phyloP scores from a whole-genome alignment of 208 protist species.

The Naegleria lovaniensis region DNA sequence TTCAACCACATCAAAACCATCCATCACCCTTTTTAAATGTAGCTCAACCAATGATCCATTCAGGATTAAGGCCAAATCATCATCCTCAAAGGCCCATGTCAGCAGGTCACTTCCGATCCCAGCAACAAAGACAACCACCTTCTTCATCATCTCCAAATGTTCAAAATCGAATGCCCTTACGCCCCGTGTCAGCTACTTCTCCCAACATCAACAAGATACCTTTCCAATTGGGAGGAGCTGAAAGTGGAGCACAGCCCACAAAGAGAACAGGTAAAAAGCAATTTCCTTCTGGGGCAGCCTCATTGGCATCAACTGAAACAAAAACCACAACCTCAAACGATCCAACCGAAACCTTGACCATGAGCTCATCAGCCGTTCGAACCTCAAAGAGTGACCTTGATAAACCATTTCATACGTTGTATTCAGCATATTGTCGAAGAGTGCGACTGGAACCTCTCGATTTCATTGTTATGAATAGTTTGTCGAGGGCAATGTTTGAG shows the following conservation, averaged over 20 bases:
- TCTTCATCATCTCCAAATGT: too few relatives aligned
- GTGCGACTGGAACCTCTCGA: neutral
- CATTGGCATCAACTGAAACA: neutral
- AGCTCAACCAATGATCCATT: too few relatives aligned
- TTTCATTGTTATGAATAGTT: neutral
- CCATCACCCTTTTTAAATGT: too few relatives aligned
- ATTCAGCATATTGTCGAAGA: neutral
- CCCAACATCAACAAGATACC: neutral
- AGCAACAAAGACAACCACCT: too few relatives aligned
- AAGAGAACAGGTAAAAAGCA: neutral
- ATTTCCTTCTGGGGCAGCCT: neutral
- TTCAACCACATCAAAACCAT: too few relatives aligned
- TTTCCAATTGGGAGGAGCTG: neutral
- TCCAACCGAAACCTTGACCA: neutral
- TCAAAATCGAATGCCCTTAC: neutral
- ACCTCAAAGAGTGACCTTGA: neutral
- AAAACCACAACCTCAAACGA: neutral
- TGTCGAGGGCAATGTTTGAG: neutral
- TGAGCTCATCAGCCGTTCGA: neutral
- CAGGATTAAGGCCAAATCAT: too few relatives aligned
- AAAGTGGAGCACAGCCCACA: neutral
- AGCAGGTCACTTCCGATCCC: too few relatives aligned
- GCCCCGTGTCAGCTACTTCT: too few relatives aligned
- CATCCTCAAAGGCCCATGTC: too few relatives aligned
- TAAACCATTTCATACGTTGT: neutral